phyloP scores from a whole-genome alignment of 345 rosid species.

The Psidium friedrichsthalianum region DNA sequence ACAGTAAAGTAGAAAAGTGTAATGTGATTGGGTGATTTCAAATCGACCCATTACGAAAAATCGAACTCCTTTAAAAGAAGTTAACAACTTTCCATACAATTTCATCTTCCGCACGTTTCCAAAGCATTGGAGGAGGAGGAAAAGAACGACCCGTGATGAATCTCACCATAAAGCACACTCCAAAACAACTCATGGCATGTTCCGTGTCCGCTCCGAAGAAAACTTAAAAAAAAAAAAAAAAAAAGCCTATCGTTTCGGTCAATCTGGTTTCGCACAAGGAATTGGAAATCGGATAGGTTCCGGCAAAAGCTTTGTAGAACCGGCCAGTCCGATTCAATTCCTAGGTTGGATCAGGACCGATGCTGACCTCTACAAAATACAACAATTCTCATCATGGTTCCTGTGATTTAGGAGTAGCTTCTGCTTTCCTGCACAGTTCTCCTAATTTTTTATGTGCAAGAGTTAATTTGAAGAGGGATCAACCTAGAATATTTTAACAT shows the following conservation, averaged over 20 bases:
- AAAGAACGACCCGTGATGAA: not conserved
- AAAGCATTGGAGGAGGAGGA: not conserved
- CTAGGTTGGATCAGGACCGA: not conserved
- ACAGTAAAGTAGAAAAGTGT: not conserved
- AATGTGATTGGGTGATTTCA: not conserved
- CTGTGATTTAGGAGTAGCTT: not conserved
- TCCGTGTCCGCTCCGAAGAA: not conserved
- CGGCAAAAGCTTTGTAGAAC: not conserved
- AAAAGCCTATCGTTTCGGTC: not conserved
- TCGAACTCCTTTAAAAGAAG: not conserved
- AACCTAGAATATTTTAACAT: too few relatives aligned
- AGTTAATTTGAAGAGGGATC: too few relatives aligned
- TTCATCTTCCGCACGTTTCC: not conserved
- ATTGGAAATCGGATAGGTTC: not conserved
- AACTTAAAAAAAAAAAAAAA: not conserved
- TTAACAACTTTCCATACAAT: not conserved
- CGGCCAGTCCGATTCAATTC: not conserved
- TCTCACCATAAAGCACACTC: not conserved
- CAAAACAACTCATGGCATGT: not conserved
- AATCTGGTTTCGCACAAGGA: too few relatives aligned
- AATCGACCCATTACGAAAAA: not conserved
- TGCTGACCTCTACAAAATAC: not conserved
- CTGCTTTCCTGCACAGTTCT: not conserved
- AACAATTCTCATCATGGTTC: not conserved
- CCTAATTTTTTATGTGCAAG: too few relatives aligned